A percentile compares a stretch with the other conserved stretches of the same genome.
These are phyloP conservation scores for Yamagishiella unicocca DNA, from an alignment of 139 green algal species.

Conservation along the genomic window DNA sequence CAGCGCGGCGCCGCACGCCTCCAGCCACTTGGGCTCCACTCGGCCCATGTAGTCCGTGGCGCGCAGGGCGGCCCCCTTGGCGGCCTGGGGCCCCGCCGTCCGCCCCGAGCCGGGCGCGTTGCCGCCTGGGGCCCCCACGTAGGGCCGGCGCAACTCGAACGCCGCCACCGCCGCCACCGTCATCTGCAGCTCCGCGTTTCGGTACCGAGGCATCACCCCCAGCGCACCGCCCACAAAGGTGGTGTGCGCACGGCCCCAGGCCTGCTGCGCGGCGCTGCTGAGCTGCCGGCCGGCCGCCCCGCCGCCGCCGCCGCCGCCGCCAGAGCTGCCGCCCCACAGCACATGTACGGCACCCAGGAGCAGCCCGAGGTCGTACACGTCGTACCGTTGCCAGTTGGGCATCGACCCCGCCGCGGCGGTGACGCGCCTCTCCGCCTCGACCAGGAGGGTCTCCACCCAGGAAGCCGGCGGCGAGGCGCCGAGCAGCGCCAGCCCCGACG, in stretches of 20 bases:
- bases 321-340: not conserved
- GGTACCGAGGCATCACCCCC: not conserved
- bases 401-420: not conserved
- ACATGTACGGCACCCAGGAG: not conserved
- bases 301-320: not conserved
- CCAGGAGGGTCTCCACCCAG: not conserved
- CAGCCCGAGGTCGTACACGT: not conserved
- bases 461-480: not conserved
- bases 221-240: not conserved
- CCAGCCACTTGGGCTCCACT: not conserved
- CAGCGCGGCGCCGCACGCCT: not conserved
- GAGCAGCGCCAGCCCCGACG: not conserved
- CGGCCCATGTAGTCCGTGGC: slow-evolving; percentile 1
- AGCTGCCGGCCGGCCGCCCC: not conserved
- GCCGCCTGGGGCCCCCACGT: not conserved
- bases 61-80: not conserved
- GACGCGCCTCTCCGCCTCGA: not conserved
- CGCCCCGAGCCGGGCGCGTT: not conserved
- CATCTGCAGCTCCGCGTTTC: not conserved
- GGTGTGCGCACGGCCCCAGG: not conserved
- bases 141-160: not conserved
- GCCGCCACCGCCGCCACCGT: slow-evolving; percentile 1
- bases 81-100: not conserved
- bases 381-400: not conserved
- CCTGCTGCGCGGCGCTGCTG: not conserved